Evolutionary conservation across 805 yeast species (phyloP).

Genomic region (Kuraishia hungarica): DNA sequence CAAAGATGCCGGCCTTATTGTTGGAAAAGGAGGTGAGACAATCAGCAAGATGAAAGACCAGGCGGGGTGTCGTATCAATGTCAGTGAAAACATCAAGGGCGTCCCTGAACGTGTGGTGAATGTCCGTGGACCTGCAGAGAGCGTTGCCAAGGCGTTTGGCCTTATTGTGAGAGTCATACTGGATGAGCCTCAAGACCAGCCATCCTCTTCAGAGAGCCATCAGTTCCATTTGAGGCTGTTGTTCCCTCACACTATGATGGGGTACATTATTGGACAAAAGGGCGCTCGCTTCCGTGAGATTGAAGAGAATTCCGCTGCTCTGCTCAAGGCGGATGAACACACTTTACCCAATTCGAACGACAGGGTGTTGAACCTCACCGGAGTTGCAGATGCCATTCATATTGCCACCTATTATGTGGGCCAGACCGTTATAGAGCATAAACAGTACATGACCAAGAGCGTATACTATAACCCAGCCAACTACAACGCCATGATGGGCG

Average conservation of each 20-base stretch:
- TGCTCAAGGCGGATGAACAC: constrained; percentile 63
- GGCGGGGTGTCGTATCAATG: constrained; percentile 58
- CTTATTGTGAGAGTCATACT: constrained; percentile 57
- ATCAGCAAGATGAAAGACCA: constrained; percentile 55
- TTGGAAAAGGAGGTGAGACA: constrained; percentile 75
- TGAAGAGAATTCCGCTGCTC: constrained; percentile 75
- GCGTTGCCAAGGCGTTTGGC: constrained; percentile 78
- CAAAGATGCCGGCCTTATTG: constrained; percentile 66
- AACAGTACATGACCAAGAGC: constrained; percentile 47
- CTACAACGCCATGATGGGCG: constrained; percentile 9
- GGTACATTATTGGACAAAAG: constrained; percentile 70
- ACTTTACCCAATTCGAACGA: constrained; percentile 73
- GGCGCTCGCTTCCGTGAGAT: constrained; percentile 72
- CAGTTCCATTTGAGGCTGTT: constrained; percentile 51
- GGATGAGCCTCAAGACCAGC: constrained; percentile 57
- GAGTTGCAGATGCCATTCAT: constrained; percentile 83
- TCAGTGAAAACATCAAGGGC: constrained; percentile 63
- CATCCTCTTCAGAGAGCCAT: constrained; percentile 46
- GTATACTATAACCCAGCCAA: constrained; percentile 53
- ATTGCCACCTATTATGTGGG: constrained; percentile 73
- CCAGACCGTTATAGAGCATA: constrained; percentile 56
- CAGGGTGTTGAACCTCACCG: constrained; percentile 57
- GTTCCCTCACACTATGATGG: constrained; percentile 74
- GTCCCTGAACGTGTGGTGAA: constrained; percentile 69
- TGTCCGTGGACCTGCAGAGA: constrained; percentile 67